A percentile compares a stretch with the other conserved stretches of the same genome.
Conservation (phyloP, 2,329 filamentous ascomycete genomes). For the Nannizzia gypsea region DNA sequence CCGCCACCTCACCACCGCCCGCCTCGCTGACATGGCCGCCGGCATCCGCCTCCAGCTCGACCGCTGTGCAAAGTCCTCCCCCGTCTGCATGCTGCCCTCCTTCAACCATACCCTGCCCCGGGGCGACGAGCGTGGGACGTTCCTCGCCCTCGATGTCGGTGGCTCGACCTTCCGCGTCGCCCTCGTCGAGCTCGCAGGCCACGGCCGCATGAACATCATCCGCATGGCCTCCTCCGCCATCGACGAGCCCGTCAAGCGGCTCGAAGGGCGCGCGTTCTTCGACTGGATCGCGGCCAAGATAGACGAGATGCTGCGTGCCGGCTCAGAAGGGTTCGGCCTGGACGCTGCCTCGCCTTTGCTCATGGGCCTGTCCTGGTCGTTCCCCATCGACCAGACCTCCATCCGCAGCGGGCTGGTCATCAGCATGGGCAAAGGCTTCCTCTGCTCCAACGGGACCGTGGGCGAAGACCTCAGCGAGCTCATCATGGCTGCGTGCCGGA, state of each 20-base stretch:
- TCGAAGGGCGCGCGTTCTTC: constrained; percentile 49
- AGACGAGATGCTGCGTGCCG: constrained; percentile 39
- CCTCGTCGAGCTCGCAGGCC: constrained; percentile 45
- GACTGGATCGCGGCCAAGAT: constrained; percentile 56
- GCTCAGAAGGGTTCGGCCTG: constrained; percentile 30
- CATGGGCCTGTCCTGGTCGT: constrained; percentile 55
- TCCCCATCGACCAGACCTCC: constrained; percentile 54
- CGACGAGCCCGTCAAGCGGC: constrained; percentile 43
- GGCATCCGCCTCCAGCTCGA: constrained; percentile 41
- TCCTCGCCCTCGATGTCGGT: constrained; percentile 51
- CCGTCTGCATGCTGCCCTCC: constrained; percentile 54
- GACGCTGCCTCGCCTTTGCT: constrained; percentile 32
- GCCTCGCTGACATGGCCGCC: constrained; percentile 29
- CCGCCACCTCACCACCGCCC: constrained; percentile 29
- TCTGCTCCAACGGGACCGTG: constrained; percentile 46
- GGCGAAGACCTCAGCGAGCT: constrained; percentile 49
- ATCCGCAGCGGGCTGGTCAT: constrained; percentile 45
- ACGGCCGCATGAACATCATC: constrained; percentile 43
- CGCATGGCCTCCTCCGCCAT: constrained; percentile 45
- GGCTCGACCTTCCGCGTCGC: constrained; percentile 56
- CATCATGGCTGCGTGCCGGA: constrained; percentile 47
- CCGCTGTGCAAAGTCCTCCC: constrained; percentile 43
- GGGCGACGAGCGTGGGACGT: constrained; percentile 48
- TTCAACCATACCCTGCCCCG: constrained; percentile 51
- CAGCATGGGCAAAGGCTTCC: constrained; percentile 55